phyloP scores from a whole-genome alignment of 768 basidiomycete genomes.

The Tulasnella sp. region DNA sequence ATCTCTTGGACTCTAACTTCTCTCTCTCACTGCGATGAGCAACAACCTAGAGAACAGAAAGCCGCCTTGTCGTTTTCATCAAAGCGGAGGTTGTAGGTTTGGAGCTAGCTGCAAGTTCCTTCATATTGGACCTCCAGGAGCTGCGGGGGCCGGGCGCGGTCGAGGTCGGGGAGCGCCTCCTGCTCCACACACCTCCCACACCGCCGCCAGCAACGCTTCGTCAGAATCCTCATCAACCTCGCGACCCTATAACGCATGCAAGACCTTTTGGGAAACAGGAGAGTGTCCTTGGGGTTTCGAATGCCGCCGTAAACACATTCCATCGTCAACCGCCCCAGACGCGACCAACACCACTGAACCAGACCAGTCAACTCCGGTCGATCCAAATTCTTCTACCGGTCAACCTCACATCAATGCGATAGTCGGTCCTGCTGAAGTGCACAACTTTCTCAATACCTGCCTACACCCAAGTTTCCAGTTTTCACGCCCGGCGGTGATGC shows the following conservation, averaged over 20 bases:
- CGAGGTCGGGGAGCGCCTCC: background rate
- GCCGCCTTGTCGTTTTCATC: constrained; percentile 37
- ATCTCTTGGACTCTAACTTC: background rate
- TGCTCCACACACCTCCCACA: background rate
- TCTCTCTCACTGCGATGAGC: background rate
- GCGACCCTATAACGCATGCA: constrained; percentile 38
- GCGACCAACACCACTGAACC: background rate
- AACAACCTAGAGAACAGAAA: constrained; percentile 17
- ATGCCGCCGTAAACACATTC: constrained; percentile 40
- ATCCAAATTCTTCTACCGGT: background rate
- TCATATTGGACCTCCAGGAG: constrained; percentile 24
- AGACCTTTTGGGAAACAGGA: constrained; percentile 42
- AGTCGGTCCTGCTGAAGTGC: background rate
- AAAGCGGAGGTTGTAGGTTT: constrained; percentile 39
- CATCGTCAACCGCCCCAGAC: background rate
- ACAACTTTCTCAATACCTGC: constrained; percentile 11
- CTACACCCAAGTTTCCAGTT: constrained; percentile 9
- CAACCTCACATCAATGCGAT: background rate
- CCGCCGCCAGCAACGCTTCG: constrained; percentile 14
- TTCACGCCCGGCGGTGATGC: constrained; percentile 7
- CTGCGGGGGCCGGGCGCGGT: background rate
- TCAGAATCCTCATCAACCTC: constrained; percentile 18
- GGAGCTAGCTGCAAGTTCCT: constrained; percentile 38
- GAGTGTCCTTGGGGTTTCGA: constrained; percentile 41
- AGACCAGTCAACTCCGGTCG: background rate